Conservation (phyloP, 495 filamentous ascomycete species). For the Extremus antarcticus region DNA sequence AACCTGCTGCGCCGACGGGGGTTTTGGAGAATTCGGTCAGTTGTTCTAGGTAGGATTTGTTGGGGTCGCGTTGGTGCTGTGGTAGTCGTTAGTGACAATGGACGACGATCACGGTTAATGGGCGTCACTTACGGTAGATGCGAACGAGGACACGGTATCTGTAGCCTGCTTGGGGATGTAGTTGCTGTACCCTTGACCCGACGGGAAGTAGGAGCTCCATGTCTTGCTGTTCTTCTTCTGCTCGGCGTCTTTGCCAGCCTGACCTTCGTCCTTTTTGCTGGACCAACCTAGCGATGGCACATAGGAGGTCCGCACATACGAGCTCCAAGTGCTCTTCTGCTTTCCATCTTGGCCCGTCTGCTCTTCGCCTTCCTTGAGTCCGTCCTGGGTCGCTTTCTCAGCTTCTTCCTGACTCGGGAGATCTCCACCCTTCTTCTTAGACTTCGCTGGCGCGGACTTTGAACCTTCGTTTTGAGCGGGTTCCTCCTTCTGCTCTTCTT, state of each 20-base stretch:
- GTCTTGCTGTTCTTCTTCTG: slow-evolving; percentile 24
- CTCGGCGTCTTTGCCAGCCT: slow-evolving; percentile 15
- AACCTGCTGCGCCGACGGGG: slow-evolving; percentile 30
- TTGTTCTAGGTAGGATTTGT: slow-evolving; percentile 32
- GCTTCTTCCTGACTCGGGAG: slow-evolving; percentile 20
- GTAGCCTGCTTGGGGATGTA: slow-evolving; percentile 23
- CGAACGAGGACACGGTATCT: slow-evolving; percentile 22
- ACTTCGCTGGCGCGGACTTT: slow-evolving; percentile 8
- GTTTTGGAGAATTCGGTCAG: slow-evolving; percentile 34
- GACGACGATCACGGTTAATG: background rate
- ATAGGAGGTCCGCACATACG: slow-evolving; percentile 17
- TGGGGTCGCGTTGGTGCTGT: slow-evolving; percentile 27
- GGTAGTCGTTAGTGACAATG: background rate
- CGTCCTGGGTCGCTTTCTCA: slow-evolving; percentile 15
- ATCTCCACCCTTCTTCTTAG: slow-evolving; percentile 10
- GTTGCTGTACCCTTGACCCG: slow-evolving; percentile 28
- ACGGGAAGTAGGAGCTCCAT: slow-evolving; percentile 30
- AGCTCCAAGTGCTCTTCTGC: slow-evolving; percentile 20
- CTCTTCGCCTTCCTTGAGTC: slow-evolving; percentile 6
- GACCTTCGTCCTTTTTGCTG: background rate
- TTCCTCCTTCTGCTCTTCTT: slow-evolving; percentile 1
- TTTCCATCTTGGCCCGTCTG: slow-evolving; percentile 2
- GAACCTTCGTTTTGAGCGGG: slow-evolving; percentile 1
- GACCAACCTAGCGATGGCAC: slow-evolving; percentile 11
- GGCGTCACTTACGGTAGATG: slow-evolving; percentile 11